Base-by-base conservation (phyloP, 2,329 filamentous ascomycete genomes). In the Orbilia oligospora region DNA sequence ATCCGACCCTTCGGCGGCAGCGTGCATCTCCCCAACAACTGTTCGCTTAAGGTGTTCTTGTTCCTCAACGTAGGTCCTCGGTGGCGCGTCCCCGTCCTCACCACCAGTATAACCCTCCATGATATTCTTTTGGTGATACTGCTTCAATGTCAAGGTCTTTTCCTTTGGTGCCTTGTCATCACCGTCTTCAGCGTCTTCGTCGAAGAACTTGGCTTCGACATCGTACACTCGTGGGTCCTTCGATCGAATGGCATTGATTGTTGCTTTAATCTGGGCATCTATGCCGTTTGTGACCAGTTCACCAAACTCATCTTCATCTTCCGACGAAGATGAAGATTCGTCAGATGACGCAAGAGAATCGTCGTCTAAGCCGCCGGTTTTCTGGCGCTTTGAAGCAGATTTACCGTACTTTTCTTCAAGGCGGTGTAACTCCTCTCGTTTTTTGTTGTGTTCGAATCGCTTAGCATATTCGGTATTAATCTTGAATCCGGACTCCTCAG, bases 371-470 rank as follows among this genome's bases (percentile, higher is more conserved):
- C 44, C 55, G 61, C 65, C 64, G 46, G 73, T 81, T 72, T 69
- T 69, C 6, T 63, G 30, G 16, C 72, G 70, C 58, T 75, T 61
- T 9, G 72, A 48, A 80, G 81, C 66, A 82, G 82, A 41, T 82
- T 88, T 89, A 81, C 88, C 89, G 84, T 92, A 93, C 85, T 97
- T 98, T 82, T 97, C 92, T 85, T 98, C 94, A 83, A 98, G 84
- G 83, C 89, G 88, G 16, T 94, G 91, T 80, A 90, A 86, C 84
- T 99, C 96, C 83, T 97, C 94, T 73, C 95, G 90, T 86, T 97
- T 97, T 87, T 98, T 97, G 86, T 99, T 99, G 86, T 98, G 89
- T 84, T 99, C 96, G 82, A 97, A 98, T 48, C 93, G 89, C 81
- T 89, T 90, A 51, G 96, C 96, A 84, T 91, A 99, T 66, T 97